A percentile compares a stretch with the other conserved stretches of the same genome.
Conservation (phyloP, 441 rosid species). For the Hypseocharis bilobata region DNA sequence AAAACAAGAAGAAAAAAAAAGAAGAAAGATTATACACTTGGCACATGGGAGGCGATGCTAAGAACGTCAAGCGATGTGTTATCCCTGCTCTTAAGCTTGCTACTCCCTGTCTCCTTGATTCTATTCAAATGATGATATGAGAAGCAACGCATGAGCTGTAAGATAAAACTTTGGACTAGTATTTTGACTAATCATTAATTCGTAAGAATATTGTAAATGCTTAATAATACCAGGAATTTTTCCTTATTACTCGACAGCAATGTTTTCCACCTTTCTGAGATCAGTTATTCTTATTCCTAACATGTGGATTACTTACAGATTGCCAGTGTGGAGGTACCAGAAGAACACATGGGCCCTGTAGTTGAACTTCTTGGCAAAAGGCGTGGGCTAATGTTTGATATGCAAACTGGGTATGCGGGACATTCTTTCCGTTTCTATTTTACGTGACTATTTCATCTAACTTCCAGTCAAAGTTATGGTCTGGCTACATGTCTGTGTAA, state of each 20-base stretch:
- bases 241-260: neutral
- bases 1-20: too few relatives aligned
- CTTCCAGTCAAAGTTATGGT: too few relatives aligned
- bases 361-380: constrained; percentile 96
- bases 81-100: too few relatives aligned
- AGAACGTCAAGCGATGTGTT: neutral
- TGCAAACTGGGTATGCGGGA: constrained; percentile 71
- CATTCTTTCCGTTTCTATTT: constrained; percentile 15
- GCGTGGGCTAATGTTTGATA: constrained; percentile 91
- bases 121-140: neutral
- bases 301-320: constrained; percentile 41
- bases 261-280: neutral
- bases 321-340: constrained; percentile 93
- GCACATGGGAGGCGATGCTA: neutral
- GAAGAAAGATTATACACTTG: too few relatives aligned
- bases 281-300: constrained; percentile 1
- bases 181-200: constrained; percentile 6
- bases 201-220: constrained; percentile 7
- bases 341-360: constrained; percentile 87
- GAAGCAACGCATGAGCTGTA: neutral
- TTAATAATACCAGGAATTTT: neutral
- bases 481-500: too few relatives aligned
- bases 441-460: too few relatives aligned
- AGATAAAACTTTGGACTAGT: constrained; percentile 6
- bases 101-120: neutral